Evolutionary conservation across 2,329 filamentous ascomycete genomes (phyloP), one percentile per base, ranked within the genome.

Genomic region (Fusarium nanum): DNA sequence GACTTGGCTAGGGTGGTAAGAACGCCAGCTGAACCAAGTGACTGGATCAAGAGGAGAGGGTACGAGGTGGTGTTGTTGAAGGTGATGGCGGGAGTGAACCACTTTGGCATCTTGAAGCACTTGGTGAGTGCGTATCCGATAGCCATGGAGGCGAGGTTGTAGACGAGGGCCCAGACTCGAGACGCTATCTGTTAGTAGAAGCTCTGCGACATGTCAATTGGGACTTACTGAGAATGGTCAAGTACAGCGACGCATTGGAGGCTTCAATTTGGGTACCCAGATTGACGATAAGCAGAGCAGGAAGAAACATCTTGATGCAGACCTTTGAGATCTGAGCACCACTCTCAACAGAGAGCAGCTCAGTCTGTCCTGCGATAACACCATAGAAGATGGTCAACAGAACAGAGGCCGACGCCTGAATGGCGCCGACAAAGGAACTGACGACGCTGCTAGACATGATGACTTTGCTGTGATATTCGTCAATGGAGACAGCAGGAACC

Each of bases 281-380:
- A 25, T 69, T 69, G n/a, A 69, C 65, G 2, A 69, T 18, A 6
- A 69, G 60, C 9, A 69, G 55, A 25, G 66, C 66, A 5, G 66
- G 66, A 3, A 69, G 66, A 45, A 69, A 69, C 66, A 69, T 69
- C 13, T 69, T 69, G 50, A 69, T 69, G 28, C 66, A 69, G 32
- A 69, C 47, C 40, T 53, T 65, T 13, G 66, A 69, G 41, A 69
- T 69, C 16, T 69, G 66, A 12, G 65, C 41, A 14, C 66, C 66
- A 11, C 65, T 69, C 46, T 69, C 66, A 7, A 69, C 66, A 6
- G 49, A 69, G 13, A 69, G 66, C 18, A 69, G 65, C 22, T 50
- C 65, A 3, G 60, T 54, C 55, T 69, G 66, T 0, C 65, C 66
- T 11, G 66, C 66, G 18, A 69, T 22, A 16, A 69, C 60, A 41